Evolutionary conservation across 495 filamentous ascomycete genomes (phyloP).

Genomic region (Tuber borchii): DNA sequence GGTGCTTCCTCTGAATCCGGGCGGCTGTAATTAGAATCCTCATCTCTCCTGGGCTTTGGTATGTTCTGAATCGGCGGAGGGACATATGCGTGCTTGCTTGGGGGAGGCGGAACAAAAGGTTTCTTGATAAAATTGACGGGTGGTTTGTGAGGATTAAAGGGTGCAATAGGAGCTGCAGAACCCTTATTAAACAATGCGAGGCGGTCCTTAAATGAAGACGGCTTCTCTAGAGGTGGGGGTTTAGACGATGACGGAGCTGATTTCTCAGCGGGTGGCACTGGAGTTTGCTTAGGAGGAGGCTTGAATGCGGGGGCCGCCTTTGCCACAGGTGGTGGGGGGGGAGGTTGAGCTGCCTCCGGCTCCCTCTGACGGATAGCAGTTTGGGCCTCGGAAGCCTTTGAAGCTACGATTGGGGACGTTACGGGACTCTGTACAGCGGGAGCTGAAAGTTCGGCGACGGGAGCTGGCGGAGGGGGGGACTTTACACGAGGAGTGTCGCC

Average conservation of each 20-base stretch:
- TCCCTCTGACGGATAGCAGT: not conserved
- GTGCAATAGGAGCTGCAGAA: conserved; percentile 73
- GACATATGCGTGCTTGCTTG: conserved; percentile 86
- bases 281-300: conserved; percentile 44
- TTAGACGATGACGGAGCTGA: conserved; percentile 42
- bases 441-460: conserved; percentile 43
- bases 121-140: conserved; percentile 81
- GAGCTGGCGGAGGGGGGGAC: conserved; percentile 30
- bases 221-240: conserved; percentile 69
- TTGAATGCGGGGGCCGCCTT: conserved; percentile 49
- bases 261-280: conserved; percentile 39
- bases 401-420: not conserved
- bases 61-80: conserved; percentile 61
- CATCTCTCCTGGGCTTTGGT: conserved; percentile 72
- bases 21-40: conserved; percentile 57
- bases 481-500: conserved; percentile 24
- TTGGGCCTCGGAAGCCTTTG: not conserved
- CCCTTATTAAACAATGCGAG: conserved; percentile 95
- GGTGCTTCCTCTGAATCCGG: conserved; percentile 65
- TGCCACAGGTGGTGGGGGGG: conserved; percentile 45
- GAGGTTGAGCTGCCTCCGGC: conserved; percentile 35
- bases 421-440: conserved; percentile 13
- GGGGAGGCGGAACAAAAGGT: conserved; percentile 94
- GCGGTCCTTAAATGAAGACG: conserved; percentile 84
- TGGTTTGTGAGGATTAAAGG: conserved; percentile 68